Evolutionary conservation across 2,329 filamentous ascomycete genomes (phyloP), one percentile per base, ranked within the genome.

Genomic region (Dactylellina parvicollis): DNA sequence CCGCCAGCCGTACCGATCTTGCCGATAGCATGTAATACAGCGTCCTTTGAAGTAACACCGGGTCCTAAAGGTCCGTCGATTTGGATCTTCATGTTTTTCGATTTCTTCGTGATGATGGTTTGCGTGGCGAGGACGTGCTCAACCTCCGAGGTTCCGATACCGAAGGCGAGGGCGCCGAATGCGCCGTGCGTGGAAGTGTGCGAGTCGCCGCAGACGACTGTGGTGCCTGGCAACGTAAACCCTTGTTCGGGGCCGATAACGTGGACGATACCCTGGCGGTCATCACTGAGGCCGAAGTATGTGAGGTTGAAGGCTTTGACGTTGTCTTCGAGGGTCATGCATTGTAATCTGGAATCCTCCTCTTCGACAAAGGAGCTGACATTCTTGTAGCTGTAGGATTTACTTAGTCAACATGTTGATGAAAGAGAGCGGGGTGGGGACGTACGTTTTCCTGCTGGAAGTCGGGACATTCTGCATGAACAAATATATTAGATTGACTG

Each of bases 51-150:
- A 83, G 90, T 96, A 67, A 98, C 95, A 75, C 95, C 95, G 2
- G 93, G 90, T 32, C 90, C 87, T 66, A 98, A 87, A 81, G 94
- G 89, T 60, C 95, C 95, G 77, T 98, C 92, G 74, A 98, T 91
- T 82, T 96, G 91, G 78, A 99, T 90, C 79, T 92, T 90, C 94
- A 99, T 98, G 85, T 99, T 98, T 85, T 97, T 98, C 83, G 92
- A 96, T 80, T 92, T 87, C 83, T 92, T 92, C 75, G 93, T 96
- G 81, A 97, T 92, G 76, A 99, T 85, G 72, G 92, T 96, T 82
- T 98, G 95, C 12, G 95, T 98, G 57, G 95, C 95, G 66, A 99
- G 87, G 75, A 99, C 95, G 82, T 99, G 94, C 86, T 99, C 95
- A 77, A 98, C 95, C 83, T 99, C 95, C 80, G 92, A 96, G 75